Conservation (phyloP, 2,329 filamentous ascomycete species). For the Colletotrichum sp. region DNA sequence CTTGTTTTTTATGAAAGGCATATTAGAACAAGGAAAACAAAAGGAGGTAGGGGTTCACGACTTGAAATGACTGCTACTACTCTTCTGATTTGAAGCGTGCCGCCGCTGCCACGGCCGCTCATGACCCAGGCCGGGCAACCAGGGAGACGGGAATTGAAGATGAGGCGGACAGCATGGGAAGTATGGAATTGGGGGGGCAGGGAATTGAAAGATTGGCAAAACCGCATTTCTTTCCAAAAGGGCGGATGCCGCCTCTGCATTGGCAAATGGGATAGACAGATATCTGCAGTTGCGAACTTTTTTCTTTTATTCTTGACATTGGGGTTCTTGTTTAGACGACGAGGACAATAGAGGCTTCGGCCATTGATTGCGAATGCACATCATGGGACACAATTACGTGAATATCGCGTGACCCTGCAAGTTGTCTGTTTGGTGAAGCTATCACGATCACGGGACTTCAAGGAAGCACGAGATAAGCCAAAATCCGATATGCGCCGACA, state of each 20-base stretch:
- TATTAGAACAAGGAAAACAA: not conserved
- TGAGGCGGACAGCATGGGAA: not conserved
- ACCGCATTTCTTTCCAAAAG: not conserved
- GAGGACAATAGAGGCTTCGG: constrained; percentile 19
- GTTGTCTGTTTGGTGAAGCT: not conserved
- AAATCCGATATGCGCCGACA: not conserved
- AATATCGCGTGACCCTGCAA: no score
- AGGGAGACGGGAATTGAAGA: not conserved
- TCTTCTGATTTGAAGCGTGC: not conserved
- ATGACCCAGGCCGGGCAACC: not conserved
- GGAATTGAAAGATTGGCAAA: not conserved
- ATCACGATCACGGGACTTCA: not conserved
- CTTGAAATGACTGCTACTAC: not conserved
- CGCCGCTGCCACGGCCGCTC: not conserved
- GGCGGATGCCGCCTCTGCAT: constrained; percentile 2
- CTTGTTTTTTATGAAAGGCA: not conserved
- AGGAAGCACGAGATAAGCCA: not conserved
- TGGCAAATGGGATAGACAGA: constrained; percentile 15
- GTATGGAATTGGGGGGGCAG: not conserved
- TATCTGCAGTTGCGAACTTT: constrained; percentile 10
- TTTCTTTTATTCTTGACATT: not conserved
- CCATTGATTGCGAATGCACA: not conserved
- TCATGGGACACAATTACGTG: no score
- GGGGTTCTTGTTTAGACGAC: constrained; percentile 16
- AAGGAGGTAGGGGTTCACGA: not conserved